Percentiles rank a stretch among this genome's conserved stretches.
Evolutionary conservation across 2,329 filamentous ascomycete species (phyloP).

Genomic region (Chaetomium sp.): DNA sequence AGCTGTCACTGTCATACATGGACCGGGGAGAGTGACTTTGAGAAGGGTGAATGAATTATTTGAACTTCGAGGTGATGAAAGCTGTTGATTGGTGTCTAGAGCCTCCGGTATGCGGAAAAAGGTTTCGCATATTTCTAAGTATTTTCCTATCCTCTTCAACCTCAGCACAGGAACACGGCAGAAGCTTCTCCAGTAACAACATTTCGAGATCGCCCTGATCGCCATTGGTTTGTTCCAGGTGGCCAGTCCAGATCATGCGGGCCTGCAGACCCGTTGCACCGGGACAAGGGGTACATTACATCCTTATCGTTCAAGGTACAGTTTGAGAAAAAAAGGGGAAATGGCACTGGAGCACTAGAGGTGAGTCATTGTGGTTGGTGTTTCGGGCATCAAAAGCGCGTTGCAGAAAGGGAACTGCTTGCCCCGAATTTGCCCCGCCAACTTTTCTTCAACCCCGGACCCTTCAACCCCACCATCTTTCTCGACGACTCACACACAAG

Average conservation of each 20-base stretch:
- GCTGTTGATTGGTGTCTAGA: no score
- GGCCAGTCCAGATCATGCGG: not conserved
- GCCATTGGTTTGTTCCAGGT: slow-evolving; percentile 3
- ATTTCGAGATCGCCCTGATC: not conserved
- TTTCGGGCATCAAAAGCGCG: slow-evolving; percentile 5
- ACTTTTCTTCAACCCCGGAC: slow-evolving; percentile 9
- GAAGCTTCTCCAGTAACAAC: not conserved
- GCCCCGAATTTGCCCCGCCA: slow-evolving; percentile 17
- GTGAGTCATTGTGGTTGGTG: slow-evolving; percentile 17
- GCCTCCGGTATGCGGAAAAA: no score
- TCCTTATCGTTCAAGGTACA: slow-evolving; percentile 10
- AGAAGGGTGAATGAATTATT: no score
- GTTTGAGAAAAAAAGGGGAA: not conserved
- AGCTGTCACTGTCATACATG: no score
- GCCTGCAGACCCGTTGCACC: not conserved
- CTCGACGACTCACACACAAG: no score
- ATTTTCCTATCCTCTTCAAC: no score
- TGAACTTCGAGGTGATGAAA: no score
- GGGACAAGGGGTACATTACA: not conserved
- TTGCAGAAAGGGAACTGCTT: not conserved
- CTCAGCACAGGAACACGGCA: no score
- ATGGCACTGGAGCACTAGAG: no score
- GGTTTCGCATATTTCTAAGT: no score
- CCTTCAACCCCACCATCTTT: slow-evolving; percentile 12
- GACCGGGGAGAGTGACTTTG: no score